These are phyloP conservation scores for Coprinopsis strossmayeri DNA, from an alignment of 768 basidiomycete species.

Conservation along the genomic window DNA sequence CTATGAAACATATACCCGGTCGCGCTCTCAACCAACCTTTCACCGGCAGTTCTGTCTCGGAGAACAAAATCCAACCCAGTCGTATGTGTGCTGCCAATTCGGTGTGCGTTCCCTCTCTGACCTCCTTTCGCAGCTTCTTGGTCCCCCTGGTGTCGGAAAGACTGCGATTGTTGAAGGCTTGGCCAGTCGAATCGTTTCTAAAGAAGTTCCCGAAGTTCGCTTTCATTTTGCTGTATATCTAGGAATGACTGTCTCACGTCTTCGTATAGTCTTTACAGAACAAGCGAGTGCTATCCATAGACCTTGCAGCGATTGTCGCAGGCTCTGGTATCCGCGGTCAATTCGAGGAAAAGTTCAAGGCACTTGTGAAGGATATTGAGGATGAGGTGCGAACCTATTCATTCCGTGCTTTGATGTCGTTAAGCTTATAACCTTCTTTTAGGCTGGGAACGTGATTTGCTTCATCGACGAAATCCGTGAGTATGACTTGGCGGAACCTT, in stretches of 20 bases:
- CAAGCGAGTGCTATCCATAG: constrained; percentile 84
- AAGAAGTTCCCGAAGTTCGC: constrained; percentile 84
- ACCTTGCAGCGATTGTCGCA: constrained; percentile 78
- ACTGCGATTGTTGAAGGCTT: constrained; percentile 90
- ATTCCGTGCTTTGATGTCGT: constrained; percentile 13
- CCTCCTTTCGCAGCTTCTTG: constrained; percentile 48
- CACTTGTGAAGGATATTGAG: constrained; percentile 83
- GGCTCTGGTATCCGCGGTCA: constrained; percentile 90
- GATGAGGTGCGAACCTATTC: constrained; percentile 49
- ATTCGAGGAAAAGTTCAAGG: constrained; percentile 93
- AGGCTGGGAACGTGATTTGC: constrained; percentile 77
- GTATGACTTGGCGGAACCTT: too few species aligned
- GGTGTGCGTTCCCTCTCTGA: background rate
- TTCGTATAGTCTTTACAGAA: constrained; percentile 64
- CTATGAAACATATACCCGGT: background rate
- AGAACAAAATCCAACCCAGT: constrained; percentile 92
- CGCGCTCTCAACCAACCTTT: background rate
- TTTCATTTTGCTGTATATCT: background rate
- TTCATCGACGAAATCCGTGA: constrained; percentile 93
- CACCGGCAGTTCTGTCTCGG: constrained; percentile 72
- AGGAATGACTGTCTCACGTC: background rate
- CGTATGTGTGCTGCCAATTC: constrained; percentile 31
- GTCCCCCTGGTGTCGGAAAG: constrained; percentile 88
- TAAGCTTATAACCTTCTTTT: background rate
- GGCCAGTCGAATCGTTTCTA: constrained; percentile 78